Evolutionary conservation across 306 rosid genomes (phyloP), one percentile per base, ranked within the genome.

Genomic region (Albizia julibrissin): DNA sequence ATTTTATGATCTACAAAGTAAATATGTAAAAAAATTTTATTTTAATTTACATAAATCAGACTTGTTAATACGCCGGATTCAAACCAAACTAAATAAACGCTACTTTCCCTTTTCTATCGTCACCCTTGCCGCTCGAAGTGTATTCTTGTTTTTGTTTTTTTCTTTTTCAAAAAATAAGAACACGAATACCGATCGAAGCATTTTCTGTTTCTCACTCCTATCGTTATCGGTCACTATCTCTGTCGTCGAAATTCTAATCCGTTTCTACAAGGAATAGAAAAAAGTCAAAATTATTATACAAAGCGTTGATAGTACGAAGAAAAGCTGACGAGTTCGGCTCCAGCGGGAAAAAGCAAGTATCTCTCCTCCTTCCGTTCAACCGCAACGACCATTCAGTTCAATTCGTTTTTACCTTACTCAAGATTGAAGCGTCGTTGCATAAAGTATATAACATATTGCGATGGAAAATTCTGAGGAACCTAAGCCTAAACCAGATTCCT

Each of bases 361-460:
- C 39, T 16, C 34, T 3, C 56, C 15, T 15, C 16, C 43, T n/a
- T 29, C 24, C 66, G 24, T 47, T 74, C 74, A 72, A 64, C 86
- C 6, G 15, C 74, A 72, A 42, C 83, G 6, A 31, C 77, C 88
- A 64, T 77, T 85, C 83, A 77, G 64, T 37, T 69, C 54, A 67
- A 66, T 67, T 73, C 31, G 68, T 56, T 56, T 58, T 58, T 33
- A 3, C 16, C 47, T 40, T 12, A 37, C 65, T 76, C 16, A 27
- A 70, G 58, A 34, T 7, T 52, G 42, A 15, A 34, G 79, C 34
- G 70, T 27, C 8, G 62, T 13, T 3, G 37, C 18, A 58, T 1
- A 40, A 67, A 33, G 29, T 24, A 12, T 50, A 13, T 69, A 11
- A 33, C 6, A 43, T 1, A 43, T 13, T 42, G 59, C 1, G 12